phyloP scores from a whole-genome alignment of 2,329 filamentous ascomycete genomes.

The Ceratocystis variospora region DNA sequence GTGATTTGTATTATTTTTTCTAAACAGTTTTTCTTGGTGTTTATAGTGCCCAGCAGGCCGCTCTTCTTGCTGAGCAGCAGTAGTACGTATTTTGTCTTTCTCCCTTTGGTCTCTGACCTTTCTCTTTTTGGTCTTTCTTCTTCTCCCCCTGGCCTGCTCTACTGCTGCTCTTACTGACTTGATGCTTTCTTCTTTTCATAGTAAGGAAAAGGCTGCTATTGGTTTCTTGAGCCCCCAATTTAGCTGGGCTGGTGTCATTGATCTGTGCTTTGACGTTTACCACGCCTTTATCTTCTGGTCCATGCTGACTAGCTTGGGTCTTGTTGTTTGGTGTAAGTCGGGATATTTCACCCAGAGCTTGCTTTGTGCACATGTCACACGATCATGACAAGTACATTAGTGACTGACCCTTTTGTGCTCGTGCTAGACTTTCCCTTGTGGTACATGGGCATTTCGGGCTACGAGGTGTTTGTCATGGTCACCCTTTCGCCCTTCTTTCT shows the following conservation, averaged over 20 bases:
- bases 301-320: conserved; percentile 73
- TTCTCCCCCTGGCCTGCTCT: background rate
- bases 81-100: conserved; percentile 29
- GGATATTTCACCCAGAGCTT: background rate
- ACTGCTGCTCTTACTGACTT: conserved; percentile 11
- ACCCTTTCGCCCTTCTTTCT: conserved; percentile 72
- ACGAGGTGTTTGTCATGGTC: conserved; percentile 76
- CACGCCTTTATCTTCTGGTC: conserved; percentile 98
- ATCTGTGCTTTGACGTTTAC: conserved; percentile 79
- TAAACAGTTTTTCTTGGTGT: conserved; percentile 18
- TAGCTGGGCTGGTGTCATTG: conserved; percentile 58
- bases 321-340: conserved; percentile 81
- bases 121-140: background rate
- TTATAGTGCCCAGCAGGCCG: conserved; percentile 17
- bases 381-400: background rate
- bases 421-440: conserved; percentile 76
- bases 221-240: conserved; percentile 59
- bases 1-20: conserved; percentile 15
- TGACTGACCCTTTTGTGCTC: background rate
- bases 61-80: conserved; percentile 15
- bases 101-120: conserved; percentile 16
- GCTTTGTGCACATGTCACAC: background rate
- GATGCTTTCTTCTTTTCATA: conserved; percentile 26
- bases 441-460: conserved; percentile 98
- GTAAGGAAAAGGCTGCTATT: conserved; percentile 60